A percentile compares a stretch with the other conserved stretches of the same genome.
Evolutionary conservation across 2,329 filamentous ascomycete genomes (phyloP).

Genomic region (Aspergillus spinulosporus): DNA sequence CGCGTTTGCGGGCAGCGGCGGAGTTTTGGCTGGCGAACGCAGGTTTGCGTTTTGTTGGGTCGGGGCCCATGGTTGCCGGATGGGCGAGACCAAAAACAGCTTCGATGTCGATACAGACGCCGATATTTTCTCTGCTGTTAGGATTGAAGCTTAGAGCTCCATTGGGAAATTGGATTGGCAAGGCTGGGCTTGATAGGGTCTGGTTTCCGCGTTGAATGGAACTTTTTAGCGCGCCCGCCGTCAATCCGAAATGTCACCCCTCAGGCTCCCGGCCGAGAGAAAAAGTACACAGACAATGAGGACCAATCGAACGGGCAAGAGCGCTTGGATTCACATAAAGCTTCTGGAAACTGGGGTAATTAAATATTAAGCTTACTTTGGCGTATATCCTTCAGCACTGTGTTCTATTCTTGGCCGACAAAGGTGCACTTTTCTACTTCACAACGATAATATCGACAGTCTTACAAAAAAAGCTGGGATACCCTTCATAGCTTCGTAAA

Average conservation of each 20-base stretch:
- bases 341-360: conserved; percentile 17
- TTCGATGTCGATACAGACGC: background rate
- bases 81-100: background rate
- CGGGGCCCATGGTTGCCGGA: conserved; percentile 34
- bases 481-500: conserved; percentile 28
- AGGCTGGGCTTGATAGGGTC: background rate
- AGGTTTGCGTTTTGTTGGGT: conserved; percentile 38
- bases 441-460: background rate
- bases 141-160: background rate
- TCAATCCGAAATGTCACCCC: background rate
- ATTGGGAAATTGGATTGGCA: background rate
- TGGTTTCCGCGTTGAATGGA: conserved; percentile 18
- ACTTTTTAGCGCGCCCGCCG: conserved; percentile 26
- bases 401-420: conserved; percentile 11
- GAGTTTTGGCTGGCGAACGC: conserved; percentile 25
- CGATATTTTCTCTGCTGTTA: background rate
- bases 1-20: conserved; percentile 42
- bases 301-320: conserved; percentile 19
- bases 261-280: conserved; percentile 21
- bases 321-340: conserved; percentile 21
- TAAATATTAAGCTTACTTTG: conserved; percentile 19
- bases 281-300: conserved; percentile 15
- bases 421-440: background rate
- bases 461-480: background rate
- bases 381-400: background rate